Conservation (phyloP, 2,329 filamentous ascomycete species). For the Fusarium beomiforme region DNA sequence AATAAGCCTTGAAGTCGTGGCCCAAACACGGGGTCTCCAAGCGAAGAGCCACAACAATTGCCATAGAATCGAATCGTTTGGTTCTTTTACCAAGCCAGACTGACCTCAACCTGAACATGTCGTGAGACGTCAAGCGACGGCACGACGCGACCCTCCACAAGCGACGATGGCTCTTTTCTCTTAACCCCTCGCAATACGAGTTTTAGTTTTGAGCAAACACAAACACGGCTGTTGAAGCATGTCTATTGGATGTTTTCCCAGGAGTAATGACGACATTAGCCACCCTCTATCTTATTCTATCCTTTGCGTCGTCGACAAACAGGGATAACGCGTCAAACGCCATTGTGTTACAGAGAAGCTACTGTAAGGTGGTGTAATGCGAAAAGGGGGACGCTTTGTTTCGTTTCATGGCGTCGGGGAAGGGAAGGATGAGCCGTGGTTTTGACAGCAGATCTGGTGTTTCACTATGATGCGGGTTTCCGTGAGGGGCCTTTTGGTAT, state of each 20-base stretch:
- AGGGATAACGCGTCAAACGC: background rate
- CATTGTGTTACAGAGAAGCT: background rate
- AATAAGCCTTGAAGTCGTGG: background rate
- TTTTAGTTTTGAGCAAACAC: background rate
- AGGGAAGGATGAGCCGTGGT: constrained; percentile 30
- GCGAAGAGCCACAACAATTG: constrained; percentile 15
- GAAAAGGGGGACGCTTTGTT: background rate
- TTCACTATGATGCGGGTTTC: constrained; percentile 15
- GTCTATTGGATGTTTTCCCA: background rate
- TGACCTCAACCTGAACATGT: background rate
- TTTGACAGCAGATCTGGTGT: constrained; percentile 33
- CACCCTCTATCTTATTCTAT: too few relatives aligned
- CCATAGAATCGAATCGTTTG: background rate
- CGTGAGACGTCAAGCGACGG: constrained; percentile 14
- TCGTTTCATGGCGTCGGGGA: constrained; percentile 10
- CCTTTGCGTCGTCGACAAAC: background rate
- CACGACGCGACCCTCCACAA: constrained; percentile 29
- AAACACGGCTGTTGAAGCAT: background rate
- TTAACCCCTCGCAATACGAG: background rate
- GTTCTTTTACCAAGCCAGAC: background rate
- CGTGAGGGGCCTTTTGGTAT: background rate
- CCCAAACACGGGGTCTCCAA: constrained; percentile 25
- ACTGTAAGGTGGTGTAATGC: background rate
- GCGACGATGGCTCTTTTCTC: background rate
- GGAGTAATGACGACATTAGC: background rate